Evolutionary conservation across 352 stramenopile species (phyloP).

Genomic region (Pythium utonaiense): DNA sequence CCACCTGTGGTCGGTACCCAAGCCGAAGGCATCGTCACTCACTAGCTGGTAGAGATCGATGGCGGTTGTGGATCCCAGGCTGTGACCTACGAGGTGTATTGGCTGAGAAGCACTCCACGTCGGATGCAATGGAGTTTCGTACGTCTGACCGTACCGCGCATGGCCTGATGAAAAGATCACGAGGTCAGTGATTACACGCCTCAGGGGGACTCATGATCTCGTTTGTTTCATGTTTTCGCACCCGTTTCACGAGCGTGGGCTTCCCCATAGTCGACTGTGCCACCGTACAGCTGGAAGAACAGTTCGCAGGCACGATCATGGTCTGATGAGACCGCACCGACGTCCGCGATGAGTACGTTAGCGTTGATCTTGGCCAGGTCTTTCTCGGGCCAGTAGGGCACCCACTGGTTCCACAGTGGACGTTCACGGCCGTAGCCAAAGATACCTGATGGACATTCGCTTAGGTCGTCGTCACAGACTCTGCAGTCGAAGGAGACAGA

Average conservation of each 20-base stretch:
- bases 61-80: constrained; percentile 57
- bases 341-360: constrained; percentile 36
- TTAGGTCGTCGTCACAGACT: not conserved
- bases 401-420: constrained; percentile 29
- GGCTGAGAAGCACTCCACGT: constrained; percentile 49
- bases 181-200: too few relatives aligned
- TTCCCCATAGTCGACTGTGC: constrained; percentile 62
- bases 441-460: constrained; percentile 11
- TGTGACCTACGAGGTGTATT: constrained; percentile 61
- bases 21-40: constrained; percentile 48
- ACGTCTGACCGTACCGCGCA: constrained; percentile 43
- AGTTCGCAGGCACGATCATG: constrained; percentile 40
- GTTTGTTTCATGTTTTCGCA: too few relatives aligned
- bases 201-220: too few relatives aligned
- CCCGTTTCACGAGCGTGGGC: constrained; percentile 32
- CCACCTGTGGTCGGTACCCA: constrained; percentile 52
- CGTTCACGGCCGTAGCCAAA: constrained; percentile 29
- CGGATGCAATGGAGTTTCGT: constrained; percentile 28
- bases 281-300: constrained; percentile 39
- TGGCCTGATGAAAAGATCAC: constrained; percentile 22
- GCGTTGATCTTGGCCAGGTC: constrained; percentile 25
- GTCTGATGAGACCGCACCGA: constrained; percentile 35
- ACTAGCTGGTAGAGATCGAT: constrained; percentile 75
- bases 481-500: too few relatives aligned
- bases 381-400: constrained; percentile 35